Evolutionary conservation across 768 basidiomycete species (phyloP).

Genomic region (Mycena leptocephala): DNA sequence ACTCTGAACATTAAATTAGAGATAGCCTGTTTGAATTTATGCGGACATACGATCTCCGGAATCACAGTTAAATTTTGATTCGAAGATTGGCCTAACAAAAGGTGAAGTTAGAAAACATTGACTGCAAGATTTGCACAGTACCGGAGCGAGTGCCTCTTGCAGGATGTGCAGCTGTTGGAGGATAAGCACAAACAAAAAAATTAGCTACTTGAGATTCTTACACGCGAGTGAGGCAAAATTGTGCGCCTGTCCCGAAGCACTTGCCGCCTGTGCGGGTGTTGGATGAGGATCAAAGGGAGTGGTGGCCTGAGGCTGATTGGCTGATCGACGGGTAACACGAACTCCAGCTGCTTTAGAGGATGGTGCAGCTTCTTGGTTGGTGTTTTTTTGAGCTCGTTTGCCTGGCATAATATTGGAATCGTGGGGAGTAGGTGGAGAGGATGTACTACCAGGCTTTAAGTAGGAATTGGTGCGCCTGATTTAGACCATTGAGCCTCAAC

Average conservation of each 20-base stretch:
- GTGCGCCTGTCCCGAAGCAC: no score
- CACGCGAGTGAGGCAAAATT: background rate
- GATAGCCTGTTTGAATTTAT: background rate
- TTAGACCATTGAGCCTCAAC: no score
- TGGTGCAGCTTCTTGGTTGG: background rate
- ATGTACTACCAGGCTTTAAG: no score
- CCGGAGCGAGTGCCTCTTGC: background rate
- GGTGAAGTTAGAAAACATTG: background rate
- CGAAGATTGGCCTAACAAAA: background rate
- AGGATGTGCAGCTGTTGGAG: background rate
- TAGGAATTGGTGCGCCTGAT: no score
- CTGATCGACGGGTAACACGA: background rate
- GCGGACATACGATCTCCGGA: background rate
- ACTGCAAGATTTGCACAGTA: background rate
- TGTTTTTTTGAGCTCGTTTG: background rate
- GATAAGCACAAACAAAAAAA: background rate
- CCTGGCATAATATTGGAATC: background rate
- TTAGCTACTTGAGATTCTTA: background rate
- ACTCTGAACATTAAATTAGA: background rate
- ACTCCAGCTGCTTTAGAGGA: background rate
- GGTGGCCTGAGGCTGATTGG: background rate
- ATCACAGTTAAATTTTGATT: background rate
- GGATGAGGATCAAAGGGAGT: background rate
- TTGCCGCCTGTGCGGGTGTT: background rate
- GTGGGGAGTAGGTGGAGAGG: no score